These are phyloP conservation scores for Pseudocohnilembus persalinus DNA, from an alignment of 169 alveolate genomes.

Conservation along the genomic window DNA sequence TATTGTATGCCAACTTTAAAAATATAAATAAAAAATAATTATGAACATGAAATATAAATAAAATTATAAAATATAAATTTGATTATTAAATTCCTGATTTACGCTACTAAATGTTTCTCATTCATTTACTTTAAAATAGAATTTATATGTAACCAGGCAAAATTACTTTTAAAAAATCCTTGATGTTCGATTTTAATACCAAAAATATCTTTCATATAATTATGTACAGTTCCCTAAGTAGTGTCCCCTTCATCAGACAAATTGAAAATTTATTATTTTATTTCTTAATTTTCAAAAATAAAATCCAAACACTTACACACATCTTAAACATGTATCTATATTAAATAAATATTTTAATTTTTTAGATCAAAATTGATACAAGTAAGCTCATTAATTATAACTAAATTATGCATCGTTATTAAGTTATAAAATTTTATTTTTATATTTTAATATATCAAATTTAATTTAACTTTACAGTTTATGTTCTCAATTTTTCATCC, in stretches of 20 bases:
- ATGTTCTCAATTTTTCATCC: background rate
- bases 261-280: too few relatives aligned
- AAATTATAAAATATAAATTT: too few relatives aligned
- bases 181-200: background rate
- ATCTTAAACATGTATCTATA: background rate
- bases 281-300: too few relatives aligned
- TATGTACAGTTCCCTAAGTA: background rate
- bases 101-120: background rate
- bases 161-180: background rate
- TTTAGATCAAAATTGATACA: too few relatives aligned
- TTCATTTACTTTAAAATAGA: background rate
- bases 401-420: too few relatives aligned
- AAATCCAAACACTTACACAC: background rate
- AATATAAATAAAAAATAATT: too few relatives aligned
- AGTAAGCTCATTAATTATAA: too few relatives aligned
- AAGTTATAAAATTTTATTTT: too few relatives aligned
- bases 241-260: background rate
- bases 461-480: background rate
- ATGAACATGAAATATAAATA: background rate
- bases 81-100: too few relatives aligned
- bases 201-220: background rate
- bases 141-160: background rate
- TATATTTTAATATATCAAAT: too few relatives aligned
- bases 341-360: too few relatives aligned
- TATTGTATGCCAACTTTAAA: background rate